Percentiles rank a stretch among this genome's conserved stretches.
These are phyloP conservation scores for Mercurialis annua DNA, from an alignment of 345 rosid species.

Conservation along the genomic window DNA sequence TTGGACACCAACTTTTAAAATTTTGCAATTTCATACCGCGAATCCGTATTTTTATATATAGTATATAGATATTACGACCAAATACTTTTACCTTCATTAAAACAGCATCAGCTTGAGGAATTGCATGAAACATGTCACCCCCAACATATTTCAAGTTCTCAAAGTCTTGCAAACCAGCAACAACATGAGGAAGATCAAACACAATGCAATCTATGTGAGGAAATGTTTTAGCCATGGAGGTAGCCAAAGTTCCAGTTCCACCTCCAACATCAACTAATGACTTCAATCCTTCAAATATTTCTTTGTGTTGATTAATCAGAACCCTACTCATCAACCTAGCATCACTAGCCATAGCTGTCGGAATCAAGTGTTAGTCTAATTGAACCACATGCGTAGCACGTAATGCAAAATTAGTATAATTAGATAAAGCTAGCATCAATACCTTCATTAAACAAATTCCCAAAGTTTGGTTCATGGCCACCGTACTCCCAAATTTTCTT, in stretches of 20 bases:
- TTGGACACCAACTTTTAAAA: too few relatives aligned
- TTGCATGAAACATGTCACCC: slow-evolving; percentile 22
- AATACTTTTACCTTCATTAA: slow-evolving; percentile 33
- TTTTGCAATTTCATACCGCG: too few relatives aligned
- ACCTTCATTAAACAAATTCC: neutral
- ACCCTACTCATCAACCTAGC: neutral
- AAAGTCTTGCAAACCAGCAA: slow-evolving; percentile 5
- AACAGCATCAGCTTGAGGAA: slow-evolving; percentile 30
- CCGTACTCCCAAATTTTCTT: neutral
- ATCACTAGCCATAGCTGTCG: neutral
- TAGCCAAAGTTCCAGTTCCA: slow-evolving; percentile 23
- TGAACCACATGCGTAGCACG: too few relatives aligned
- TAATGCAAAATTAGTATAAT: too few relatives aligned
- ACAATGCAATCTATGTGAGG: slow-evolving; percentile 17
- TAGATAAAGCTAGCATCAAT: too few relatives aligned
- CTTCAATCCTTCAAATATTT: slow-evolving; percentile 18
- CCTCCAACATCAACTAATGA: slow-evolving; percentile 30
- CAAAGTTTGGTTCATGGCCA: neutral
- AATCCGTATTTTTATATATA: too few relatives aligned
- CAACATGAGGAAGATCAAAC: slow-evolving; percentile 21
- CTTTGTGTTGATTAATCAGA: slow-evolving; percentile 1
- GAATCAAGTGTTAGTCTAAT: too few relatives aligned
- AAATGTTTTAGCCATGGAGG: slow-evolving; percentile 12
- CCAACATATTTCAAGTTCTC: slow-evolving; percentile 13
- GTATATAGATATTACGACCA: too few relatives aligned